These are phyloP conservation scores for Coelomomyces lativittatus DNA, from an alignment of 371 early-diverging fungal genomes.

Conservation along the genomic window DNA sequence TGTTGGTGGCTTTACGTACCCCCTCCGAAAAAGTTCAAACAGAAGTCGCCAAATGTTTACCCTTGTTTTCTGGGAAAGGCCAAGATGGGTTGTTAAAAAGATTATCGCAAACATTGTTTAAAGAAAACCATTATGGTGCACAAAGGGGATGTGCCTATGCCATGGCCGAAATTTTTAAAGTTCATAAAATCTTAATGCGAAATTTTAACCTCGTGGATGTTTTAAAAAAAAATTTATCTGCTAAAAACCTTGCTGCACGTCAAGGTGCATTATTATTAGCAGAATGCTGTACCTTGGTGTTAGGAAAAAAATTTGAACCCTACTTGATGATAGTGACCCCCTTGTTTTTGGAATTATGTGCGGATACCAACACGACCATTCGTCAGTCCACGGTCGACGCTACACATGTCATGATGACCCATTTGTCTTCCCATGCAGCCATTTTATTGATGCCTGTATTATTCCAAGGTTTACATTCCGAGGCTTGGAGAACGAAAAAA, in stretches of 20 bases:
- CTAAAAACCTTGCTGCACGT: constrained; percentile 46
- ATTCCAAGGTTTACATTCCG: constrained; percentile 63
- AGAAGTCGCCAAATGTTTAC: constrained; percentile 79
- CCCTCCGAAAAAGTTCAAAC: constrained; percentile 88
- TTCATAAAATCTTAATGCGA: constrained; percentile 63
- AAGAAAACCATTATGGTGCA: constrained; percentile 59
- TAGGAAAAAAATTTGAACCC: constrained; percentile 92
- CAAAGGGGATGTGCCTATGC: constrained; percentile 92
- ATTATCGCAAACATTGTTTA: constrained; percentile 51
- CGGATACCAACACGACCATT: constrained; percentile 66
- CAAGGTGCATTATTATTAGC: constrained; percentile 88
- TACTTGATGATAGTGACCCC: constrained; percentile 85
- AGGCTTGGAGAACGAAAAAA: constrained; percentile 88
- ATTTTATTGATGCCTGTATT: constrained; percentile 81
- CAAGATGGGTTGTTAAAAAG: constrained; percentile 25
- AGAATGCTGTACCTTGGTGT: constrained; percentile 61
- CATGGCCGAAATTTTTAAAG: constrained; percentile 85
- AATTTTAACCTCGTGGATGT: constrained; percentile 59
- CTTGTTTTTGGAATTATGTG: constrained; percentile 62
- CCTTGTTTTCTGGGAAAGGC: constrained; percentile 78
- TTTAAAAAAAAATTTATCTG: constrained; percentile 61
- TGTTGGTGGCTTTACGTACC: constrained; percentile 73
- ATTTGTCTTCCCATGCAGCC: constrained; percentile 85
- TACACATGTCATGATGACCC: constrained; percentile 83
- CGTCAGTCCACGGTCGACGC: constrained; percentile 83